phyloP scores from a whole-genome alignment of 768 basidiomycete genomes.

The Amanita brunnescens region DNA sequence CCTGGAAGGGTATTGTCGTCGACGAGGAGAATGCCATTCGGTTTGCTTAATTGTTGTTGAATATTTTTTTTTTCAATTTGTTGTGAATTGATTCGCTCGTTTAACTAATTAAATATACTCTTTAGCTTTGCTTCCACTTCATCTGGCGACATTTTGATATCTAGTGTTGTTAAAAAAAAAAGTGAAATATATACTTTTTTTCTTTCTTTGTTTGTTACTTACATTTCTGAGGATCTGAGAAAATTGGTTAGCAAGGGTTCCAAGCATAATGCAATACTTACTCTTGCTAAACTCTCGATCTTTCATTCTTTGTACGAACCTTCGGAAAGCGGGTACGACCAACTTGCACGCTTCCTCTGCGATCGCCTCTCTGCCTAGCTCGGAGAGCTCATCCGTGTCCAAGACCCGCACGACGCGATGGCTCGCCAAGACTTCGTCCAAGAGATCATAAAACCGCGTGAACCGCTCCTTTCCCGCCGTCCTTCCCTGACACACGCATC shows the following conservation, averaged over 20 bases:
- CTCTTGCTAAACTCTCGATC: slow-evolving; percentile 86
- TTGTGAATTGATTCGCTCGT: too few species aligned
- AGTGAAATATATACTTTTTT: too few species aligned
- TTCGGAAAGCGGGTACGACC: slow-evolving; percentile 64
- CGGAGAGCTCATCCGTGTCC: slow-evolving; percentile 45
- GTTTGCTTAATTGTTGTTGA: slow-evolving; percentile 1
- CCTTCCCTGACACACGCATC: slow-evolving; percentile 26
- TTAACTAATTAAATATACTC: slow-evolving; percentile 41
- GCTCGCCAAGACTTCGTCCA: slow-evolving; percentile 74
- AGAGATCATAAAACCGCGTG: slow-evolving; percentile 69
- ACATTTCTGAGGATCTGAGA: slow-evolving; percentile 66
- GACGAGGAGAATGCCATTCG: slow-evolving; percentile 3
- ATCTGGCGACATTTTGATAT: slow-evolving; percentile 71
- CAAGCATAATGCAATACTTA: slow-evolving; percentile 23
- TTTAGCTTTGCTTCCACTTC: slow-evolving; percentile 66
- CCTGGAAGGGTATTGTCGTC: slow-evolving; percentile 18
- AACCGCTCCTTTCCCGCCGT: slow-evolving; percentile 74
- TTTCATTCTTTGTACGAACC: slow-evolving; percentile 65
- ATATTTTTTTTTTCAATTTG: too few species aligned
- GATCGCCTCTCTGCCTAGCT: slow-evolving; percentile 45
- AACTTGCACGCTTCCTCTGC: slow-evolving; percentile 71
- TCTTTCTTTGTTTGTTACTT: too few species aligned
- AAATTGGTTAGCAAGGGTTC: slow-evolving; percentile 1
- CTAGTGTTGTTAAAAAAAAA: too few species aligned
- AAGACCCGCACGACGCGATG: slow-evolving; percentile 62